Conservation (phyloP, 73 alveolate genomes). For the Paramecium biaurelia region DNA sequence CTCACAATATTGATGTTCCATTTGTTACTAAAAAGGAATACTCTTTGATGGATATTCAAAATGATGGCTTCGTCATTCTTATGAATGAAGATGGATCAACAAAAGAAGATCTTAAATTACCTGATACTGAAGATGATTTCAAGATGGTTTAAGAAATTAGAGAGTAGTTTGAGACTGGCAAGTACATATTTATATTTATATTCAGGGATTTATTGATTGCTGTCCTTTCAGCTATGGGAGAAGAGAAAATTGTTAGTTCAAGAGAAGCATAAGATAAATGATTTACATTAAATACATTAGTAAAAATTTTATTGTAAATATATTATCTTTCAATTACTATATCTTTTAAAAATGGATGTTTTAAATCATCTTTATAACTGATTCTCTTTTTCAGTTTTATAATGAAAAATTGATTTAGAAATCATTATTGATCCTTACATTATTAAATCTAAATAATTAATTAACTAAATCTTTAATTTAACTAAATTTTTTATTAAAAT, state of each 20-base stretch:
- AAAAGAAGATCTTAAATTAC: slow-evolving; percentile 89
- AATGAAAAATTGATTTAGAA: background rate
- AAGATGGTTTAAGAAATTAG: slow-evolving; percentile 73
- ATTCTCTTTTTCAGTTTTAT: slow-evolving; percentile 56
- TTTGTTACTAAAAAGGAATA: slow-evolving; percentile 83
- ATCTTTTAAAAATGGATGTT: slow-evolving; percentile 47
- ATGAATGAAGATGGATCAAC: slow-evolving; percentile 85
- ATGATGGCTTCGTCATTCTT: slow-evolving; percentile 80
- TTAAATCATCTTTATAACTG: slow-evolving; percentile 26
- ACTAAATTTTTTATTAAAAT: slow-evolving; percentile 41
- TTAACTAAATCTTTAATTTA: slow-evolving; percentile 48
- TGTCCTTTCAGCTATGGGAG: slow-evolving; percentile 85
- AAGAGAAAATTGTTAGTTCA: slow-evolving; percentile 79
- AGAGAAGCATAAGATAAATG: slow-evolving; percentile 75
- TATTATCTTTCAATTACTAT: background rate
- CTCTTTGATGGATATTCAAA: slow-evolving; percentile 78
- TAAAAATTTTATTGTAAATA: slow-evolving; percentile 12
- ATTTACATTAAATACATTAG: background rate
- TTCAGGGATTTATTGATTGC: slow-evolving; percentile 73
- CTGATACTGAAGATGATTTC: slow-evolving; percentile 85
- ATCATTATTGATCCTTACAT: background rate
- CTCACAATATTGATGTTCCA: slow-evolving; percentile 92
- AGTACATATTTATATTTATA: slow-evolving; percentile 15
- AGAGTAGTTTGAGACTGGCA: slow-evolving; percentile 78
- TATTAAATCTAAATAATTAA: slow-evolving; percentile 40